Base-by-base conservation (phyloP, 768 basidiomycete genomes). In the Lactifluus volemus region DNA sequence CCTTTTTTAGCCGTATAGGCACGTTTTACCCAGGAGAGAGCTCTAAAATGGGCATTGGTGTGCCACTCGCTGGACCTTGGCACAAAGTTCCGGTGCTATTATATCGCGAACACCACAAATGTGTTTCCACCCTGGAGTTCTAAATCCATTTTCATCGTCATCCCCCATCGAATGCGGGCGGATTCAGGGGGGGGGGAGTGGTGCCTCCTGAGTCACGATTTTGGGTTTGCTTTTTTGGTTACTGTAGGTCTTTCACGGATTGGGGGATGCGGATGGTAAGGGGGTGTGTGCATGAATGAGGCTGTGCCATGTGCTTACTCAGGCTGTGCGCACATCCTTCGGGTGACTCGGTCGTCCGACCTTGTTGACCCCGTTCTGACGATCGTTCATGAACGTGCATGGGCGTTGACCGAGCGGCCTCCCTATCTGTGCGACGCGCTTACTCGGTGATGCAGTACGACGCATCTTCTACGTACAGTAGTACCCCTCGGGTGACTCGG, bases 1-100 rank as follows among this genome's bases (percentile, higher is more conserved):
- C 56, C 61, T 58, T 58, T 58, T 49, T 45, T 10, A 17, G 30
- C 45, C 2, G 3, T 38, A 12, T 10, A 11, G 21, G 10, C 44
- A 34, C 54, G 50, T 45, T 56, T 38, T 30, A 15, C 52, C 4
- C 7, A 38, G 21, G 32, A 38, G 21, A 21, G 32, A 34, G 51
- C n/a, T 36, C 50, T 39, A 10, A 25, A 36, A 10, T 30, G 44
- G 14, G 54, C 54, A 34, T n/a, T 48, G n/a, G n/a, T n/a, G n/a
- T n/a, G n/a, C n/a, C n/a, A n/a, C n/a, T 51, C 29, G 7, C 60
- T 8, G 45, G 53, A 7, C 41, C 5, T 34, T 30, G 11, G 55
- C 36, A 42, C 38, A 53, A 58, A 53, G 61, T 19, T 58, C 56
- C 61, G 61, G 61, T 58, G 38, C 14, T 30, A 29, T 39, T 44